Evolutionary conservation across 192 early-diverging fungal genomes (phyloP).

Genomic region (Backusella sp.): DNA sequence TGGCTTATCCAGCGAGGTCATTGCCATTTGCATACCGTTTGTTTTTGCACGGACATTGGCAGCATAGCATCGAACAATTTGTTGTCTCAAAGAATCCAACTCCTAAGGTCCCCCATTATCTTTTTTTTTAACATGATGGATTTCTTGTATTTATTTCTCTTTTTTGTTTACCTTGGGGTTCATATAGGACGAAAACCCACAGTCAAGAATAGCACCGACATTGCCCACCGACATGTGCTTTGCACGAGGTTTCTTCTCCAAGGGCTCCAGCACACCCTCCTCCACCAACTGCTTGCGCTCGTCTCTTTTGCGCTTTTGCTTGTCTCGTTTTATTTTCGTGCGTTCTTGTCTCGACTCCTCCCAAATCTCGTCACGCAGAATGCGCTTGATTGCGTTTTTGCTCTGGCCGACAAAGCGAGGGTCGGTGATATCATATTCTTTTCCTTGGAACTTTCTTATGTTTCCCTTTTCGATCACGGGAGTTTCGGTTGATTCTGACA

Average conservation of each 20-base stretch:
- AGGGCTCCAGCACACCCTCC: constrained; percentile 35
- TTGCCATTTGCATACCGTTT: constrained; percentile 51
- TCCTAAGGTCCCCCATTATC: constrained; percentile 39
- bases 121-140: neutral
- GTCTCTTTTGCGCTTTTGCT: constrained; percentile 46
- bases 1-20: constrained; percentile 55
- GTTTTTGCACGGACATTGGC: constrained; percentile 55
- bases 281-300: constrained; percentile 51
- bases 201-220: constrained; percentile 73
- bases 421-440: constrained; percentile 24
- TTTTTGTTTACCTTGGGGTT: constrained; percentile 51
- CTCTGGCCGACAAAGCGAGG: constrained; percentile 52
- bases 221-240: constrained; percentile 48
- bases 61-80: constrained; percentile 76
- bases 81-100: constrained; percentile 65
- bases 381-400: constrained; percentile 73
- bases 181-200: constrained; percentile 80
- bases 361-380: constrained; percentile 64
- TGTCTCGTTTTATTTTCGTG: constrained; percentile 45
- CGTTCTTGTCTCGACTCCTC: constrained; percentile 42
- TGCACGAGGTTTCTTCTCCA: constrained; percentile 43
- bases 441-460: constrained; percentile 12
- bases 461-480: neutral
- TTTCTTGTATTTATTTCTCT: too few relatives aligned
- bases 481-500: neutral